A percentile compares a stretch with the other conserved stretches of the same genome.
phyloP scores from a whole-genome alignment of 805 yeast genomes.

The Brettanomyces sp. region DNA sequence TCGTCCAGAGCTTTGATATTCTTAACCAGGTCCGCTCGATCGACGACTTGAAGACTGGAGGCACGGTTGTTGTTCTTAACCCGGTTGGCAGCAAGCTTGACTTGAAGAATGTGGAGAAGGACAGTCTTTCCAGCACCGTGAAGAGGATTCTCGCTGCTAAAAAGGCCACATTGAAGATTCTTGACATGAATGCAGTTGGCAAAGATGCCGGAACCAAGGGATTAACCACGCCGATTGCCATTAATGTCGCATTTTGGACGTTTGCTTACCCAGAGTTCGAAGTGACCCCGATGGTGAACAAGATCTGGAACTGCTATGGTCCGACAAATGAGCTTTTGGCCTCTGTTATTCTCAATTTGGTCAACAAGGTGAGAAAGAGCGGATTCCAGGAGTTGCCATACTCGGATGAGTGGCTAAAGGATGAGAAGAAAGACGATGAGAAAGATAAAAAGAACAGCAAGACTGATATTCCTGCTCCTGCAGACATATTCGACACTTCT shows the following conservation, averaged over 20 bases:
- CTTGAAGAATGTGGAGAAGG: slow-evolving; percentile 36
- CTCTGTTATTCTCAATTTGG: slow-evolving; percentile 55
- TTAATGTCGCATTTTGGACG: slow-evolving; percentile 77
- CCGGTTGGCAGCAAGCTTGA: slow-evolving; percentile 30
- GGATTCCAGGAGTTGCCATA: slow-evolving; percentile 32
- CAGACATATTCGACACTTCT: slow-evolving; percentile 39
- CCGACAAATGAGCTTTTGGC: slow-evolving; percentile 73
- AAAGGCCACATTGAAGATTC: slow-evolving; percentile 40
- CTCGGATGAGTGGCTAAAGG: slow-evolving; percentile 22
- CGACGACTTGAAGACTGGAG: slow-evolving; percentile 47
- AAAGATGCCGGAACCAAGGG: slow-evolving; percentile 68
- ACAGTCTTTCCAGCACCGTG: slow-evolving; percentile 43
- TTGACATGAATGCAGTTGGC: slow-evolving; percentile 57
- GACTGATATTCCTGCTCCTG: slow-evolving; percentile 8
- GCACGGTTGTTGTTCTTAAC: slow-evolving; percentile 40
- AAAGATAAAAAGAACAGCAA: slow-evolving; percentile 21
- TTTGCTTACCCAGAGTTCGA: slow-evolving; percentile 51
- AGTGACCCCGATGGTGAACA: slow-evolving; percentile 57
- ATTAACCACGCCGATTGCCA: slow-evolving; percentile 62
- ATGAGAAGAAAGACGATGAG: slow-evolving; percentile 11
- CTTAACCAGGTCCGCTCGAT: slow-evolving; percentile 53
- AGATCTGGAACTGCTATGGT: slow-evolving; percentile 73
- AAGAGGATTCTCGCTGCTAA: slow-evolving; percentile 45
- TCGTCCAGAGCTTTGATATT: slow-evolving; percentile 53
- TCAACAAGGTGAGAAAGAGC: slow-evolving; percentile 45